These are phyloP conservation scores for Cyberlindnera euphorbiiphila DNA, from an alignment of 805 yeast genomes.

Conservation along the genomic window DNA sequence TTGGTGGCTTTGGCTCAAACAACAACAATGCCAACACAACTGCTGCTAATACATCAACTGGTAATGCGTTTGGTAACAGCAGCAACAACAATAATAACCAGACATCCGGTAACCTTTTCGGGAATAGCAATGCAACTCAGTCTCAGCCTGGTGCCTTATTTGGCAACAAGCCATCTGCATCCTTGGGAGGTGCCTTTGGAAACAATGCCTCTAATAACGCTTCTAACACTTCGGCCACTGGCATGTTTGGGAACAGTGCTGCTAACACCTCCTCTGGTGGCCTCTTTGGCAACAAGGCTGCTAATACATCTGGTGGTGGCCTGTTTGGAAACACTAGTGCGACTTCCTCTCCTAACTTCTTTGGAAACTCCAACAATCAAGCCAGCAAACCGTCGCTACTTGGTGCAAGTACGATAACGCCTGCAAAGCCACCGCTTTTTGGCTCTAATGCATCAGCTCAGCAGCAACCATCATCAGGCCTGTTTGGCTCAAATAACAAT, in stretches of 20 bases:
- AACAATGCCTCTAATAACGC: conserved; percentile 7
- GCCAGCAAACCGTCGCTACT: conserved; percentile 6
- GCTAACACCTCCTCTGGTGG: conserved; percentile 6
- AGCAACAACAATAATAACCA: too few species aligned
- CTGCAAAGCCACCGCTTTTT: conserved; percentile 6
- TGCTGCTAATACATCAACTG: conserved; percentile 7
- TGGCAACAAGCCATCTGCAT: conserved; percentile 7
- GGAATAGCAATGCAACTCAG: conserved; percentile 3
- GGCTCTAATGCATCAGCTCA: conserved; percentile 4
- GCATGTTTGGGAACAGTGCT: conserved; percentile 18
- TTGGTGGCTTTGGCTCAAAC: conserved; percentile 11
- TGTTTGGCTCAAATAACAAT: conserved; percentile 25
- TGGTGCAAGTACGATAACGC: conserved; percentile 22
- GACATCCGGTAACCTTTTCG: conserved; percentile 17
- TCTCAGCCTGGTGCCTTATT: conserved; percentile 15
- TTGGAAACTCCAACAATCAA: conserved; percentile 8
- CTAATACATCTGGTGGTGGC: conserved; percentile 11
- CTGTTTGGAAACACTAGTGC: conserved; percentile 26
- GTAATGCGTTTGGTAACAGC: conserved; percentile 16
- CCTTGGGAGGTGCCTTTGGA: conserved; percentile 18
- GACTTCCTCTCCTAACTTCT: conserved; percentile 5
- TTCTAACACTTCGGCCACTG: too few species aligned
- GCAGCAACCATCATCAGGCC: conserved; percentile 16
- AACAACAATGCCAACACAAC: conserved; percentile 6
- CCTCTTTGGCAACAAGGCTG: conserved; percentile 10